Evolutionary conservation across 106 monocot genomes (phyloP).

Genomic region (Platanthera zijinensis): DNA sequence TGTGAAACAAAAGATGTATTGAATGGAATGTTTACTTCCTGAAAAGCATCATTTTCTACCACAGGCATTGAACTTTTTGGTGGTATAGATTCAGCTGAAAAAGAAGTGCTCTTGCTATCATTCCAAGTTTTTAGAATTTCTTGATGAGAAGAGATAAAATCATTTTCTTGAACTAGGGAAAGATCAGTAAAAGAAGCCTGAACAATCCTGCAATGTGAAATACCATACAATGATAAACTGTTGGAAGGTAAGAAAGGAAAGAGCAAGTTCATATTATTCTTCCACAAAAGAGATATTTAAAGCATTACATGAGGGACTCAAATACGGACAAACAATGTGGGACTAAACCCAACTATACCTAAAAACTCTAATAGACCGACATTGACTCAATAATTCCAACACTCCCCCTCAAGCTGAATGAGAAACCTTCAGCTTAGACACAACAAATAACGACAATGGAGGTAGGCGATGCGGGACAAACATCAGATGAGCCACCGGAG

Average conservation of each 20-base stretch:
- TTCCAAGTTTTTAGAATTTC: constrained; percentile 11
- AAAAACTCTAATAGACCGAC: no score
- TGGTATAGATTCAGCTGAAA: not conserved
- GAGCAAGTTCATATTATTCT: no score
- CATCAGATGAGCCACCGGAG: no score
- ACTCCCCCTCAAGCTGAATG: no score
- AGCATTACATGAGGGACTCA: no score
- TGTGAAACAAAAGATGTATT: not conserved
- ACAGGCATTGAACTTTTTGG: constrained; percentile 10
- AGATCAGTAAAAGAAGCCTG: constrained; percentile 48
- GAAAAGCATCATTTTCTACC: constrained; percentile 12
- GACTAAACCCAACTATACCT: no score
- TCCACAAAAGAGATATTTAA: no score
- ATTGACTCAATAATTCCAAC: no score
- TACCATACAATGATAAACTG: not conserved
- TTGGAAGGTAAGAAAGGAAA: no score
- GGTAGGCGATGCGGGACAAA: no score
- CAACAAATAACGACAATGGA: no score
- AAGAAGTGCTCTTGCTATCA: not conserved
- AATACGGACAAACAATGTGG: not conserved
- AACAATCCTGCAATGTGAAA: constrained; percentile 42
- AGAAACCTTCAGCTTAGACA: no score
- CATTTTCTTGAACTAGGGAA: constrained; percentile 10
- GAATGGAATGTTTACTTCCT: constrained; percentile 23
- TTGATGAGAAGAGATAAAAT: constrained; percentile 2